These are phyloP conservation scores for Dothidotthia symphoricarpi DNA, from an alignment of 2,329 filamentous ascomycete genomes.

Conservation along the genomic window DNA sequence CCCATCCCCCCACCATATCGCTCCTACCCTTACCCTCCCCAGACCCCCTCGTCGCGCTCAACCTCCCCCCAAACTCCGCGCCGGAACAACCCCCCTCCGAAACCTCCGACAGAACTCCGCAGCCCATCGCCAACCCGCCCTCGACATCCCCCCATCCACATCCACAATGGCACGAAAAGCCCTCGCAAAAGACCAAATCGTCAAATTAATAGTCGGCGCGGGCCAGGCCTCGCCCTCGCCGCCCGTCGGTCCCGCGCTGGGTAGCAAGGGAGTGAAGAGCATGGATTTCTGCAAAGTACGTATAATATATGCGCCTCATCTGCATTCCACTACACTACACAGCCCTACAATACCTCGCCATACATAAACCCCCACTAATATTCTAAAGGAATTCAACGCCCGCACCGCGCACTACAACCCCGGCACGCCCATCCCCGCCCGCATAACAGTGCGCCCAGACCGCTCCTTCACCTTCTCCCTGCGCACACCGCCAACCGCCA, in stretches of 20 bases:
- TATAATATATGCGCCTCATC: no score
- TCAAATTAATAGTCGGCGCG: conserved; percentile 96
- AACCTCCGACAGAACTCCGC: conserved; percentile 10
- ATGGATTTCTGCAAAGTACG: conserved; percentile 99
- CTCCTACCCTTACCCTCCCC: no score
- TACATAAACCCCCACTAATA: no score
- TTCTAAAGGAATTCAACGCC: conserved; percentile 94
- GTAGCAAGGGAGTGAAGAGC: conserved; percentile 96
- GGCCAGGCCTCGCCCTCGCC: conserved; percentile 93
- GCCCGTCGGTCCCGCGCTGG: conserved; percentile 91
- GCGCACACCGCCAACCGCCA: conserved; percentile 91
- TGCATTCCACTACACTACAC: no score
- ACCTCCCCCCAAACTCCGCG: no score
- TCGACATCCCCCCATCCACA: conserved; percentile 4
- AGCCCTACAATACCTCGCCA: no score
- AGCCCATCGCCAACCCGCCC: conserved; percentile 1
- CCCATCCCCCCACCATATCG: no score
- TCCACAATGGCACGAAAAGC: conserved; percentile 39
- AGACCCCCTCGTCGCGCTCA: no score
- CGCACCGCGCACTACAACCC: conserved; percentile 78
- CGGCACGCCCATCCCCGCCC: conserved; percentile 85
- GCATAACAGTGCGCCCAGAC: conserved; percentile 88
- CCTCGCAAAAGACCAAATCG: conserved; percentile 55
- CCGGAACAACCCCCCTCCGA: conserved; percentile 5
- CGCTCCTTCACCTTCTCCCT: conserved; percentile 91